Evolutionary conservation across 73 alveolate genomes (phyloP).

Genomic region (Breviolum minutum): DNA sequence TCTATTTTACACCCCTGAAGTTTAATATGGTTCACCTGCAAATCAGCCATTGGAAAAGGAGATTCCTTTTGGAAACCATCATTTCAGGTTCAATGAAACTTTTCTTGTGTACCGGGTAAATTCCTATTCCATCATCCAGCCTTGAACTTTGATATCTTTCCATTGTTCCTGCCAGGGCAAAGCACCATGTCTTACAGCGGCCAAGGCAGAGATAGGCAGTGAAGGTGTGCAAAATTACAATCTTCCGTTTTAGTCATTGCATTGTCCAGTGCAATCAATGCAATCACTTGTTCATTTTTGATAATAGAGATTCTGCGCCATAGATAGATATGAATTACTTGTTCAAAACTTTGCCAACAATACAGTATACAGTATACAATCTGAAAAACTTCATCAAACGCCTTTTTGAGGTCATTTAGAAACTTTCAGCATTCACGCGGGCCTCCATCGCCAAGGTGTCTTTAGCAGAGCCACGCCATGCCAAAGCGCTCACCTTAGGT

Average conservation of each 20-base stretch:
- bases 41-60: too few species aligned
- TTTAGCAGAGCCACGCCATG: constrained; percentile 91
- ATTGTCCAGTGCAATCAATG: too few species aligned
- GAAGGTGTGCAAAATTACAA: too few species aligned
- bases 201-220: background rate
- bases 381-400: too few species aligned
- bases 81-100: background rate
- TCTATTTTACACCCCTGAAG: too few species aligned
- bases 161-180: constrained; percentile 63
- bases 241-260: too few species aligned
- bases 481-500: constrained; percentile 68
- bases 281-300: too few species aligned
- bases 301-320: too few species aligned
- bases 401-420: background rate
- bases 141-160: constrained; percentile 91
- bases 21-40: too few species aligned
- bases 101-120: background rate
- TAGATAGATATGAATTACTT: too few species aligned
- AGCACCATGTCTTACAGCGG: background rate
- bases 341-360: too few species aligned
- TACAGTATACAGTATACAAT: too few species aligned
- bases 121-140: background rate
- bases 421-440: background rate
- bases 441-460: constrained; percentile 84
- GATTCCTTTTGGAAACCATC: background rate